Evolutionary conservation across 2,329 filamentous ascomycete genomes (phyloP).

Genomic region (Domatiomyces catenatus): DNA sequence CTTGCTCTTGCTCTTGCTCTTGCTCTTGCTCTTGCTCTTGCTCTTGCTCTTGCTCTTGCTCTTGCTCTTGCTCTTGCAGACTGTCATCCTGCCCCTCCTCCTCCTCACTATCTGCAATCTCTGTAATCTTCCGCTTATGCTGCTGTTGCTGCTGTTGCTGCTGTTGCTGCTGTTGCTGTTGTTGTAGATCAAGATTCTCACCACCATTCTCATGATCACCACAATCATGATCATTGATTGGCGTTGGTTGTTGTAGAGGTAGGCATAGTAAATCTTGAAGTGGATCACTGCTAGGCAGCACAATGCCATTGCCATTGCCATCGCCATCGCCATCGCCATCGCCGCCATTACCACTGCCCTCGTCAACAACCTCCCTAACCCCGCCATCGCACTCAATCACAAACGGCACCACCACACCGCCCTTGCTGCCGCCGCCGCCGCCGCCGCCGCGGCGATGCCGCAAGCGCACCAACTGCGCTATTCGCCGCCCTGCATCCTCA

Average conservation of each 20-base stretch:
- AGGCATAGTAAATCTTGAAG: not conserved
- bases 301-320: slow-evolving; percentile 1
- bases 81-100: slow-evolving; percentile 22
- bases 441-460: slow-evolving; percentile 38
- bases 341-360: not conserved
- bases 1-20: too few relatives aligned
- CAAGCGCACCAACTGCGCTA: slow-evolving; percentile 51
- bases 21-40: too few relatives aligned
- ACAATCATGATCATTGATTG: not conserved
- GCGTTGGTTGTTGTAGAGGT: too few relatives aligned
- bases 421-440: slow-evolving; percentile 15
- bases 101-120: slow-evolving; percentile 31
- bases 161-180: too few relatives aligned
- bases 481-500: slow-evolving; percentile 26
- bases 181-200: not conserved
- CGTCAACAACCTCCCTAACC: not conserved
- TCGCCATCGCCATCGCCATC: not conserved
- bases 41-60: too few relatives aligned
- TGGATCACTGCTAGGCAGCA: not conserved
- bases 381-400: slow-evolving; percentile 18
- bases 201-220: not conserved
- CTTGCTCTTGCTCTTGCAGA: too few relatives aligned
- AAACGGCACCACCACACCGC: slow-evolving; percentile 21
- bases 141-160: not conserved
- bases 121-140: slow-evolving; percentile 29